phyloP scores from a whole-genome alignment of 2,329 filamentous ascomycete species.

The Nakataea oryzae region DNA sequence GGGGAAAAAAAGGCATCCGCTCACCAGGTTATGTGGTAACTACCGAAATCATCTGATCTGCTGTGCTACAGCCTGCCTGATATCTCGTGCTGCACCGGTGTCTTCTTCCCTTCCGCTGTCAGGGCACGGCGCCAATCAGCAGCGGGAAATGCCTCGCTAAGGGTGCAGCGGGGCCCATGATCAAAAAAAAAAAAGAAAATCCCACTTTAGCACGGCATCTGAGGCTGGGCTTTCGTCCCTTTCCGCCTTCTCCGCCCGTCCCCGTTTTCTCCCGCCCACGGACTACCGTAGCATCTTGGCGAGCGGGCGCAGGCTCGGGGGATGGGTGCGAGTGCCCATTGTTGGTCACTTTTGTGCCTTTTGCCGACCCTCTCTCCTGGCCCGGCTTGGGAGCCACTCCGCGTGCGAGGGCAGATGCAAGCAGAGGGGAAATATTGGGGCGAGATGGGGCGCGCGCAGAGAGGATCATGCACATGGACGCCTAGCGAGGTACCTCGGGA shows the following conservation, averaged over 20 bases:
- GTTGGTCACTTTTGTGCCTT: not conserved
- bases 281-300: too few species aligned
- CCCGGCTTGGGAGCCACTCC: not conserved
- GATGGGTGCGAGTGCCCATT: not conserved
- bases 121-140: not conserved
- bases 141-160: too few species aligned
- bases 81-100: not conserved
- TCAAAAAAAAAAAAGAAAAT: not conserved
- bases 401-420: not conserved
- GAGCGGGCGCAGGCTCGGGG: not conserved
- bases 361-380: too few species aligned
- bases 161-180: too few species aligned
- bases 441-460: not conserved
- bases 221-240: too few species aligned
- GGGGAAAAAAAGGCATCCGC: too few species aligned
- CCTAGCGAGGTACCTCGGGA: too few species aligned
- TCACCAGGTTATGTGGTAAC: too few species aligned
- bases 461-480: not conserved
- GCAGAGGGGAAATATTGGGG: not conserved
- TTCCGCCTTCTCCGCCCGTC: not conserved
- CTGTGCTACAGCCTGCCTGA: not conserved
- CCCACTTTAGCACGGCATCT: not conserved
- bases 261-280: too few species aligned
- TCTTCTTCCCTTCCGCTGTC: not conserved
- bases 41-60: too few species aligned